These are phyloP conservation scores for Podaxis mareebaensis DNA, from an alignment of 768 basidiomycete genomes.

Conservation along the genomic window DNA sequence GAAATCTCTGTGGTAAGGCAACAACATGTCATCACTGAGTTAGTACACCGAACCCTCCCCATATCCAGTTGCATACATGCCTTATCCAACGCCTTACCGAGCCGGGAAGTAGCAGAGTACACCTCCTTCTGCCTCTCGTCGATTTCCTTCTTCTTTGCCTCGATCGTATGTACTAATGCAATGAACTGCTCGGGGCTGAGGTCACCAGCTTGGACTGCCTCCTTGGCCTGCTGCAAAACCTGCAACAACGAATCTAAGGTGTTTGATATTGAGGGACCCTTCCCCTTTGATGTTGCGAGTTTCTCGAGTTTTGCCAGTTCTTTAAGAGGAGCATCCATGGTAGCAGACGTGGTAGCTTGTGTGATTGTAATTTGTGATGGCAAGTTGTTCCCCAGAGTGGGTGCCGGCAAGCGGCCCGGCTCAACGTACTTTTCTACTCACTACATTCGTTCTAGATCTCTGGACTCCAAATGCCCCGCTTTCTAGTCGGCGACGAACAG, in stretches of 20 bases:
- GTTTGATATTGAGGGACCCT: conserved; percentile 51
- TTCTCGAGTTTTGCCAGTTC: conserved; percentile 79
- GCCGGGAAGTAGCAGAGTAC: conserved; percentile 70
- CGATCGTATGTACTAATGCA: conserved; percentile 57
- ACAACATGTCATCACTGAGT: not conserved
- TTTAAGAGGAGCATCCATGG: conserved; percentile 76
- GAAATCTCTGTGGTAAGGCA: conserved; percentile 50
- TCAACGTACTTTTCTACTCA: not conserved
- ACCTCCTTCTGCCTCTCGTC: conserved; percentile 90
- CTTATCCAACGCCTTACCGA: conserved; percentile 92
- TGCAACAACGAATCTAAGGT: conserved; percentile 67
- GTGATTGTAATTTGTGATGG: not conserved
- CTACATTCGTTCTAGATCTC: not conserved
- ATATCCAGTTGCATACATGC: conserved; percentile 38
- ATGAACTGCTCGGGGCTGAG: conserved; percentile 50
- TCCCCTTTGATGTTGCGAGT: conserved; percentile 55
- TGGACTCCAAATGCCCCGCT: conserved; percentile 54
- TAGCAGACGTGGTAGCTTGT: conserved; percentile 10
- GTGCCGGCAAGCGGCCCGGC: conserved; percentile 6
- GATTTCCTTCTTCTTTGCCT: conserved; percentile 77
- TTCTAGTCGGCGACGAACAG: conserved; percentile 77
- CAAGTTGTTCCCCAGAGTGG: not conserved
- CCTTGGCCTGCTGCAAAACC: conserved; percentile 57
- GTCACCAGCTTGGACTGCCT: conserved; percentile 47
- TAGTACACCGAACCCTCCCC: not conserved